Evolutionary conservation across 2,329 filamentous ascomycete species (phyloP), one percentile per base, ranked within the genome.

Genomic region (Intubia oerlemansii): DNA sequence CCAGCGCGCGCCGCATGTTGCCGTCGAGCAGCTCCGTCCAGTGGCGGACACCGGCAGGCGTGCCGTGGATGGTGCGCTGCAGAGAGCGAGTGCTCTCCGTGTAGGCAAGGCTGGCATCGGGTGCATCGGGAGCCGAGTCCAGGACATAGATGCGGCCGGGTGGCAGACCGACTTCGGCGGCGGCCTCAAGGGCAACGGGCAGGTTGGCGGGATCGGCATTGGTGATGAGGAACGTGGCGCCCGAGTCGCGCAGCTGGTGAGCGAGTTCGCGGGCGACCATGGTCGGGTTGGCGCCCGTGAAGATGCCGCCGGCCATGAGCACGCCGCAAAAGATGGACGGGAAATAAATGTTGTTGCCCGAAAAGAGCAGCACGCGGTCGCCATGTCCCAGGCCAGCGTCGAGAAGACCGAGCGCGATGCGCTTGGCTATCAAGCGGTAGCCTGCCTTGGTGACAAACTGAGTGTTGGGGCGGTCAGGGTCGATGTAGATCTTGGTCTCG

Each of bases 291-390:
- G 48, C 48, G 16, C 76, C 78, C 0, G 71, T 76, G 51, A 85
- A 85, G 30, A 85, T 54, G 2, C 75, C 76, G 4, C 76, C 76
- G 0, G 78, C 75, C 66, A 81, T 81, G 28, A 81, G 56, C 13
- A 76, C 57, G 11, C 78, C 78, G 47, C 81, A 57, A 30, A 84
- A 66, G 2, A 78, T 54, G 1, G 66, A 55, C 0, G 78, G 73
- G 43, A 73, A 79, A 51, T 74, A 79, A 10, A 85, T 47, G 38
- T 63, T 71, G 48, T 84, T 85, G 14, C 68, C 64, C 0, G 73
- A 72, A 48, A 74, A 84, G 13, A 85, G 51, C 26, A 85, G 52
- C 5, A 85, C 66, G 3, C 76, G 66, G 39, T 82, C 77, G 9
- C 76, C 73, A 0, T 54, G 52, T 36, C 67, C 51, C 12, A 85